These are phyloP conservation scores for Pythium scleroteichum DNA, from an alignment of 352 stramenopile species.

Conservation along the genomic window DNA sequence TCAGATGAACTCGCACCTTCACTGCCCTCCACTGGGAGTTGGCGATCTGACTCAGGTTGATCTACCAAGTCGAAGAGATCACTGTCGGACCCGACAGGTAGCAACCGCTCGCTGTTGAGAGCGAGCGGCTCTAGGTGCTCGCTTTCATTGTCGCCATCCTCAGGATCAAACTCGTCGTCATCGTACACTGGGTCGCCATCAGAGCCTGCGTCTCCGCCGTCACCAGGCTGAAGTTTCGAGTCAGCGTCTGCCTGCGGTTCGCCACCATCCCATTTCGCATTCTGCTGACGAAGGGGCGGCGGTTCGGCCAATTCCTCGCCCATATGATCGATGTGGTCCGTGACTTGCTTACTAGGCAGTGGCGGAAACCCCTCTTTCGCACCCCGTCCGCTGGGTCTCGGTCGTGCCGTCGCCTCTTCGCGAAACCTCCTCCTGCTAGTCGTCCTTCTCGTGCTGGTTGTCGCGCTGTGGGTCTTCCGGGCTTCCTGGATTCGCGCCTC, in stretches of 20 bases:
- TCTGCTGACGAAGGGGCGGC: too few relatives aligned
- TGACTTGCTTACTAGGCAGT: too few relatives aligned
- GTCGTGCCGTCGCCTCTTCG: not conserved
- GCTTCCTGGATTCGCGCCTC: not conserved
- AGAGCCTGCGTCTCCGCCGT: not conserved
- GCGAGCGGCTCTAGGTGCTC: not conserved
- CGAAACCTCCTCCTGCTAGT: too few relatives aligned
- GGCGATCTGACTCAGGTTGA: not conserved
- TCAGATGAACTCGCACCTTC: not conserved
- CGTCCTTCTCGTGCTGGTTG: not conserved
- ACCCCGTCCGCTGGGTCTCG: not conserved
- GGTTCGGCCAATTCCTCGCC: too few relatives aligned
- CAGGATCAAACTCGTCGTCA: not conserved
- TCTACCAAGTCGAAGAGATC: slow-evolving; percentile 25
- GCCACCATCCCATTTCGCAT: too few relatives aligned
- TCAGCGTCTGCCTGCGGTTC: too few relatives aligned
- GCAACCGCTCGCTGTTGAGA: not conserved
- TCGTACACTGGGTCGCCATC: not conserved
- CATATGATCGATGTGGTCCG: too few relatives aligned
- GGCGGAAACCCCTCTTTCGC: not conserved
- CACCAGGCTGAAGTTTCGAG: not conserved
- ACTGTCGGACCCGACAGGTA: slow-evolving; percentile 22
- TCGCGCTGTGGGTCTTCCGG: not conserved
- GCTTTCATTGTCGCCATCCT: not conserved
- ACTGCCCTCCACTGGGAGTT: not conserved